These are phyloP conservation scores for Tuber borchii DNA, from an alignment of 495 filamentous ascomycete genomes.

Conservation along the genomic window DNA sequence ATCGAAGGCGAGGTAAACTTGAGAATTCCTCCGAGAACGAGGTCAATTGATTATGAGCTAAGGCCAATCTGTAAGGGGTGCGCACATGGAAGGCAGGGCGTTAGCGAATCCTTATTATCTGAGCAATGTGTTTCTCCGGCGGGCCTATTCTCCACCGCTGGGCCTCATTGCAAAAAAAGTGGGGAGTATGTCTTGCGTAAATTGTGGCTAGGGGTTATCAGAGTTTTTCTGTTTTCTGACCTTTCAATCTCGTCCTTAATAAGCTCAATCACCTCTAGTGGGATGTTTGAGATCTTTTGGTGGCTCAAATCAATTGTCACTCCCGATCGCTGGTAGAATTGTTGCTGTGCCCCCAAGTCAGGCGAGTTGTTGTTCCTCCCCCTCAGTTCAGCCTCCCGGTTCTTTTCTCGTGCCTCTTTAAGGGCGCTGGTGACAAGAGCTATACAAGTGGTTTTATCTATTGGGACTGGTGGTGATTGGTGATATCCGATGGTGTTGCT, in stretches of 20 bases:
- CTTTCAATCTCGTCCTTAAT: slow-evolving; percentile 89
- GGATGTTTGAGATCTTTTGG: slow-evolving; percentile 69
- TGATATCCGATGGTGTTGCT: neutral
- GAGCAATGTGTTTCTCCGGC: neutral
- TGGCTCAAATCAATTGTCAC: slow-evolving; percentile 85
- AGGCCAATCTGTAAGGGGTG: slow-evolving; percentile 58
- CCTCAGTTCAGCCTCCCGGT: slow-evolving; percentile 11
- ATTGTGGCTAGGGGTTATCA: neutral
- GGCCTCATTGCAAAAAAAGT: neutral
- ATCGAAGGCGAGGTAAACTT: slow-evolving; percentile 80
- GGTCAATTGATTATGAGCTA: slow-evolving; percentile 80
- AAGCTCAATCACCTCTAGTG: slow-evolving; percentile 82
- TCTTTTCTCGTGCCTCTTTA: slow-evolving; percentile 30
- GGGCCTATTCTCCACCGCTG: neutral
- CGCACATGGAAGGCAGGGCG: slow-evolving; percentile 7
- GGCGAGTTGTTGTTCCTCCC: slow-evolving; percentile 15
- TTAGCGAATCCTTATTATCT: slow-evolving; percentile 19
- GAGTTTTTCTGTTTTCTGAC: slow-evolving; percentile 48
- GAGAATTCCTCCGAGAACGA: slow-evolving; percentile 73
- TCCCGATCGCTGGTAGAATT: slow-evolving; percentile 50
- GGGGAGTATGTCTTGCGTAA: neutral
- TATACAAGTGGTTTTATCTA: slow-evolving; percentile 37
- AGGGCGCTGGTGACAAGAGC: slow-evolving; percentile 34
- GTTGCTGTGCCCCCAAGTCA: slow-evolving; percentile 12
- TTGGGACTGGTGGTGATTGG: slow-evolving; percentile 20